Conservation (phyloP, 2,329 filamentous ascomycete genomes). For the Trichoderma lentiforme region DNA sequence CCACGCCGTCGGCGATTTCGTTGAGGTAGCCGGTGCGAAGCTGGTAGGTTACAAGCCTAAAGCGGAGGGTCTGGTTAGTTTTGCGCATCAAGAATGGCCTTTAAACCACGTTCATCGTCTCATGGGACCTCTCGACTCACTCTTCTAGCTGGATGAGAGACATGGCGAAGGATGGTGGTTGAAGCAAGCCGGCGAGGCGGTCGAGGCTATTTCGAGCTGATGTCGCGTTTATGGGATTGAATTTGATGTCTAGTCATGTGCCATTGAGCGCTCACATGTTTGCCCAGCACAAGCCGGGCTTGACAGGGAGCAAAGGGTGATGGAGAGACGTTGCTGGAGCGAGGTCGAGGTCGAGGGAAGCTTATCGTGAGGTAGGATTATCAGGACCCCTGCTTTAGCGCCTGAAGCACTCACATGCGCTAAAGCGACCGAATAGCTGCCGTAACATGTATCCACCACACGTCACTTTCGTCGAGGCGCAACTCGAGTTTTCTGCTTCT, state of each 20-base stretch:
- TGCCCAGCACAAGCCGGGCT: background rate
- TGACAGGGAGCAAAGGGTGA: background rate
- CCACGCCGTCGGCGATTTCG: conserved; percentile 77
- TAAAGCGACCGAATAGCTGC: background rate
- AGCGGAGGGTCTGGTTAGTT: conserved; percentile 21
- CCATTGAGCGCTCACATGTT: conserved; percentile 18
- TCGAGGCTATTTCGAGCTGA: background rate
- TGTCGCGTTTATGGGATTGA: background rate
- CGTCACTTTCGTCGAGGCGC: background rate
- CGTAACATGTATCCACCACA: background rate
- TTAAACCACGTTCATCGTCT: background rate
- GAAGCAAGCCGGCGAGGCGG: background rate
- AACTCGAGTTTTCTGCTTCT: background rate
- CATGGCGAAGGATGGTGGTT: conserved; percentile 27
- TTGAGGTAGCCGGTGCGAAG: conserved; percentile 76
- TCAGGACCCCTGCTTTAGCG: conserved; percentile 4
- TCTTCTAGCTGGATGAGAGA: conserved; percentile 40
- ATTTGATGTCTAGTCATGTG: conserved; percentile 18
- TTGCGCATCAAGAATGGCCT: background rate
- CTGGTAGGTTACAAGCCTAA: conserved; percentile 76
- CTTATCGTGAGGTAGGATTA: conserved; percentile 14
- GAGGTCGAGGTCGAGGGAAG: background rate
- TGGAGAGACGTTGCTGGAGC: background rate
- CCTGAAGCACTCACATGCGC: background rate
- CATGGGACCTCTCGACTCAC: conserved; percentile 25